These are phyloP conservation scores for Arxiozyma slooffiae DNA, from an alignment of 1,139 yeast species.

Conservation along the genomic window DNA sequence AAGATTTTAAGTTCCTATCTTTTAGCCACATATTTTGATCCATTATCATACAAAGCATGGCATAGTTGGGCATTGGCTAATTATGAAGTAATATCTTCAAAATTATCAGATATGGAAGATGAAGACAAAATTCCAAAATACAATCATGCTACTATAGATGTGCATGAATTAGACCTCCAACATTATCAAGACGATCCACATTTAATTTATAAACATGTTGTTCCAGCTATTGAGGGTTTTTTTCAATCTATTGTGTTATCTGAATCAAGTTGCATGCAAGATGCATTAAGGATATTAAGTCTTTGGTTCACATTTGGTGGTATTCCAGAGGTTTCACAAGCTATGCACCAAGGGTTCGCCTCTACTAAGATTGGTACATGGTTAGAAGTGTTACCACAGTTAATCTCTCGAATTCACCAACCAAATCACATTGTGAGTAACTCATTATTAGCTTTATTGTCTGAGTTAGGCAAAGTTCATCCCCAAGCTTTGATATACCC, in stretches of 20 bases:
- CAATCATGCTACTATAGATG: constrained; percentile 19
- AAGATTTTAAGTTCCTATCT: constrained; percentile 84
- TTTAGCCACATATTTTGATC: constrained; percentile 89
- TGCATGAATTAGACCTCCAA: constrained; percentile 12
- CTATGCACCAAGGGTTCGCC: constrained; percentile 83
- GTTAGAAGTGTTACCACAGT: constrained; percentile 91
- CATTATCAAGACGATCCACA: constrained; percentile 39
- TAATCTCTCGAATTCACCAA: constrained; percentile 93
- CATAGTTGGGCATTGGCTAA: constrained; percentile 99
- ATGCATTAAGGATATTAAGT: constrained; percentile 78
- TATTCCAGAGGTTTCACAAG: constrained; percentile 77
- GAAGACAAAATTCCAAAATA: constrained; percentile 17
- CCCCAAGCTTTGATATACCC: constrained; percentile 97
- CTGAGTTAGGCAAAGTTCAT: constrained; percentile 88
- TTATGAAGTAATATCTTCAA: constrained; percentile 79
- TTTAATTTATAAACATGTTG: constrained; percentile 72
- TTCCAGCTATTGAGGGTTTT: constrained; percentile 91
- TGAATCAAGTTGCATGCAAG: constrained; percentile 79
- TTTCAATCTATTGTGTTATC: constrained; percentile 90
- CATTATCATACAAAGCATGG: constrained; percentile 97
- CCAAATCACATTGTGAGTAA: constrained; percentile 79
- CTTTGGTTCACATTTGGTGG: constrained; percentile 97
- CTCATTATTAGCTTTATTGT: constrained; percentile 66
- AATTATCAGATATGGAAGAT: constrained; percentile 33
- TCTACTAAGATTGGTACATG: constrained; percentile 88